Evolutionary conservation across 2,329 filamentous ascomycete species (phyloP).

Genomic region (Simplicillium aogashimaense): DNA sequence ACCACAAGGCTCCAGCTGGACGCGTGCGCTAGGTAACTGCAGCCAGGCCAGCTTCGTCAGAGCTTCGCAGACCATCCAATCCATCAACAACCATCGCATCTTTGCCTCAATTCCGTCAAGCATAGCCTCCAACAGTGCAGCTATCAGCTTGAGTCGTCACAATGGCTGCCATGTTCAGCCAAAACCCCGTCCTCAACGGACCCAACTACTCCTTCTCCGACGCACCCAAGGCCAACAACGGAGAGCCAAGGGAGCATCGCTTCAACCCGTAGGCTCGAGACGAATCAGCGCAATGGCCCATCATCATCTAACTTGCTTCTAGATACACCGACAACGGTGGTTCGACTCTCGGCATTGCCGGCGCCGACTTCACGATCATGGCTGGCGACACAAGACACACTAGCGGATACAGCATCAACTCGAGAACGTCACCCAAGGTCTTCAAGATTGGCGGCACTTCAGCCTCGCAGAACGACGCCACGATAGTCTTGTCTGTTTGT

Average conservation of each 20-base stretch:
- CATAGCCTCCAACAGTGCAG: background rate
- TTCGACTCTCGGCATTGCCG: slow-evolving; percentile 89
- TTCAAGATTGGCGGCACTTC: slow-evolving; percentile 94
- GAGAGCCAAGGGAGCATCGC: slow-evolving; percentile 60
- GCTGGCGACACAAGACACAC: slow-evolving; percentile 95
- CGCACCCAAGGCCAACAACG: slow-evolving; percentile 40
- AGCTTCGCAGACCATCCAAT: slow-evolving; percentile 2
- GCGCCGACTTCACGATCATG: slow-evolving; percentile 89
- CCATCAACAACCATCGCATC: slow-evolving; percentile 3
- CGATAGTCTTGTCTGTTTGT: slow-evolving; percentile 84
- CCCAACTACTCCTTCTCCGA: slow-evolving; percentile 62
- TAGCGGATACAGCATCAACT: slow-evolving; percentile 98
- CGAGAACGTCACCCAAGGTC: slow-evolving; percentile 86
- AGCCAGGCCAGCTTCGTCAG: slow-evolving; percentile 1
- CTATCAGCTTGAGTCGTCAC: slow-evolving; percentile 14
- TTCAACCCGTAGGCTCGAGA: slow-evolving; percentile 81
- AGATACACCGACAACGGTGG: slow-evolving; percentile 98
- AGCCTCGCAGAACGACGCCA: slow-evolving; percentile 72
- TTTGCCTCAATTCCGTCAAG: background rate
- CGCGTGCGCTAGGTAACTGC: slow-evolving; percentile 6
- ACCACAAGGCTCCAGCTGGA: slow-evolving; percentile 7
- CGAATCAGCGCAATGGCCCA: background rate
- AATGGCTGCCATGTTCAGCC: slow-evolving; percentile 60
- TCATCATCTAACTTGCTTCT: slow-evolving; percentile 1
- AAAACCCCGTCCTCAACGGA: slow-evolving; percentile 59